Evolutionary conservation across 208 protist species (phyloP).

Genomic region (Leishmania aethiopica): DNA sequence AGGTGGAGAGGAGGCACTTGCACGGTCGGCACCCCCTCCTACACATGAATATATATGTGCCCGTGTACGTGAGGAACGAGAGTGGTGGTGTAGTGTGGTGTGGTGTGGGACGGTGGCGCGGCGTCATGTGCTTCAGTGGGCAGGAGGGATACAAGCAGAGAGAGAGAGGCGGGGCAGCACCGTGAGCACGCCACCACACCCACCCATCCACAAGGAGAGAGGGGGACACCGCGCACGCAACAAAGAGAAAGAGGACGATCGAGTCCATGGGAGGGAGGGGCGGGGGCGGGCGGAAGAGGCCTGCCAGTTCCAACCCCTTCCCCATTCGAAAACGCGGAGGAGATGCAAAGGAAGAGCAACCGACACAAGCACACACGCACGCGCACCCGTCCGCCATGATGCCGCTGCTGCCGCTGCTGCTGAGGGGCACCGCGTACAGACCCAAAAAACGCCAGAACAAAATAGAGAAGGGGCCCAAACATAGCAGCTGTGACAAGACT

Average conservation of each 20-base stretch:
- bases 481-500: background rate
- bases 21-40: background rate
- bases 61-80: background rate
- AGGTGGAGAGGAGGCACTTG: background rate
- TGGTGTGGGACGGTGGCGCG: background rate
- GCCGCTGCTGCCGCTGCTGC: background rate
- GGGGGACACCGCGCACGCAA: background rate
- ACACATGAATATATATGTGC: background rate
- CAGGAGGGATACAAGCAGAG: background rate
- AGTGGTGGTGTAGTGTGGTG: background rate
- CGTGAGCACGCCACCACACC: background rate
- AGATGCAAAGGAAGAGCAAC: too few relatives aligned
- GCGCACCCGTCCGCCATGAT: background rate
- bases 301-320: too few relatives aligned
- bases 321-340: too few relatives aligned
- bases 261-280: too few relatives aligned
- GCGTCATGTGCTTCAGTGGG: background rate
- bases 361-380: background rate
- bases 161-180: background rate
- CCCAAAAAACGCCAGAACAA: background rate
- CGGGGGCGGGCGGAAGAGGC: too few relatives aligned
- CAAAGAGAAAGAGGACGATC: background rate
- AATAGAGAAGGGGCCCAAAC: background rate
- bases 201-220: background rate
- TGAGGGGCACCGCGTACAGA: background rate